Evolutionary conservation across 257 asterid genomes (phyloP).

Genomic region (Dorcoceras hygrometricum): DNA sequence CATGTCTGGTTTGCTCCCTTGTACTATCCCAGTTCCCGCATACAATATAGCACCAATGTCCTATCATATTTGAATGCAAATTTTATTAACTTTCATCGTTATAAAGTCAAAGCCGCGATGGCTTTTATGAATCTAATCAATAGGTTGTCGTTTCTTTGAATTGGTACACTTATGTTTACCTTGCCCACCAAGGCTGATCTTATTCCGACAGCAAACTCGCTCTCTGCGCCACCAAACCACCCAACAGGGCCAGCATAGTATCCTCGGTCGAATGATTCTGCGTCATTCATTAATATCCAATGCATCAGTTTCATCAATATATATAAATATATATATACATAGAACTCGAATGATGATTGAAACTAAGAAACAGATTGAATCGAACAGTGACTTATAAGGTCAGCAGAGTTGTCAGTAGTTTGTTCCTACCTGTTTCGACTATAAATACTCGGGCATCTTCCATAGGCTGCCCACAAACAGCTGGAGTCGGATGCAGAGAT

Average conservation of each 20-base stretch:
- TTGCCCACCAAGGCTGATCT: constrained; percentile 90
- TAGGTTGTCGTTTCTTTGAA: not conserved
- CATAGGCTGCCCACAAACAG: constrained; percentile 93
- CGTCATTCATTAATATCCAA: constrained; percentile 1
- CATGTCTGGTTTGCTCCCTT: constrained; percentile 74
- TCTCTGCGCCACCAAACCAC: constrained; percentile 93
- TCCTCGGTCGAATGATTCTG: constrained; percentile 97
- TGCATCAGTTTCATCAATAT: constrained; percentile 3
- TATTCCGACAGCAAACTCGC: constrained; percentile 98
- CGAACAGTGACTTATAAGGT: not conserved
- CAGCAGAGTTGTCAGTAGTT: not conserved
- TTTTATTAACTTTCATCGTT: constrained; percentile 20
- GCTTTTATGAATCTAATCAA: not conserved
- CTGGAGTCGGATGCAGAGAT: constrained; percentile 97
- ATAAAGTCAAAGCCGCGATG: not conserved
- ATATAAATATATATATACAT: not conserved
- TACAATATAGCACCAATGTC: constrained; percentile 77
- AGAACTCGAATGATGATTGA: not conserved
- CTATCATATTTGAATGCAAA: constrained; percentile 31
- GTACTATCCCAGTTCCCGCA: constrained; percentile 95
- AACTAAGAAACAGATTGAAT: too few relatives aligned
- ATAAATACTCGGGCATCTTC: constrained; percentile 83
- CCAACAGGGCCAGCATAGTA: constrained; percentile 99
- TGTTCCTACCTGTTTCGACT: constrained; percentile 63
- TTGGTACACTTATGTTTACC: constrained; percentile 33